A percentile compares a stretch with the other conserved stretches of the same genome.
Evolutionary conservation across 352 stramenopile species (phyloP).

Genomic region (Phytophthora pseudosyringae): DNA sequence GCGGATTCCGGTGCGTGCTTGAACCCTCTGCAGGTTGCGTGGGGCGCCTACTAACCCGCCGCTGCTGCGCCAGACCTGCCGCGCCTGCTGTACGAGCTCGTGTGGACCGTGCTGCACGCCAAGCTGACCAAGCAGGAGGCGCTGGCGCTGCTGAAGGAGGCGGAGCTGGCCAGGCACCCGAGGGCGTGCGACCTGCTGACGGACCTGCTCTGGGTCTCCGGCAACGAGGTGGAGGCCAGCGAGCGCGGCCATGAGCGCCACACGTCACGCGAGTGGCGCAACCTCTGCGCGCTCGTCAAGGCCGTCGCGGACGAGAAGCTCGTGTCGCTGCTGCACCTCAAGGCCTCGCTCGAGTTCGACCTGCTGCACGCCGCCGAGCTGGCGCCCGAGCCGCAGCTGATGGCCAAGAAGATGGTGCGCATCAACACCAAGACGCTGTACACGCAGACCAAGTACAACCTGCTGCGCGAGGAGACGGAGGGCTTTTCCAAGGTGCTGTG

Average conservation of each 20-base stretch:
- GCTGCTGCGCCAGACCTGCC: conserved; percentile 45
- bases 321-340: conserved; percentile 58
- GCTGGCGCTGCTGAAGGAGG: conserved; percentile 73
- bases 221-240: conserved; percentile 78
- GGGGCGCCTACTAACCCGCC: too few relatives aligned
- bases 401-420: conserved; percentile 79
- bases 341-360: conserved; percentile 77
- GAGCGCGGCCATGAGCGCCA: conserved; percentile 74
- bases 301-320: conserved; percentile 73
- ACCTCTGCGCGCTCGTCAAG: conserved; percentile 68
- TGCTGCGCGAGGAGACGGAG: conserved; percentile 96
- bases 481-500: conserved; percentile 95
- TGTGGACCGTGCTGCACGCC: conserved; percentile 74
- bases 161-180: conserved; percentile 44
- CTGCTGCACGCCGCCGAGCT: conserved; percentile 75
- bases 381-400: conserved; percentile 45
- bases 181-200: conserved; percentile 63
- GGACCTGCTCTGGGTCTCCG: conserved; percentile 78
- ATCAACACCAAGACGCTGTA: conserved; percentile 93
- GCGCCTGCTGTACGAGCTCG: conserved; percentile 77
- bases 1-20: conserved; percentile 38
- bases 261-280: conserved; percentile 73
- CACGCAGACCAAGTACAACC: conserved; percentile 97
- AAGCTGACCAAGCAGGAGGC: conserved; percentile 80
- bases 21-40: neutral